Evolutionary conservation across 257 asterid species (phyloP), one percentile per base, ranked within the genome.

Genomic region (Euphrasia confusa): DNA sequence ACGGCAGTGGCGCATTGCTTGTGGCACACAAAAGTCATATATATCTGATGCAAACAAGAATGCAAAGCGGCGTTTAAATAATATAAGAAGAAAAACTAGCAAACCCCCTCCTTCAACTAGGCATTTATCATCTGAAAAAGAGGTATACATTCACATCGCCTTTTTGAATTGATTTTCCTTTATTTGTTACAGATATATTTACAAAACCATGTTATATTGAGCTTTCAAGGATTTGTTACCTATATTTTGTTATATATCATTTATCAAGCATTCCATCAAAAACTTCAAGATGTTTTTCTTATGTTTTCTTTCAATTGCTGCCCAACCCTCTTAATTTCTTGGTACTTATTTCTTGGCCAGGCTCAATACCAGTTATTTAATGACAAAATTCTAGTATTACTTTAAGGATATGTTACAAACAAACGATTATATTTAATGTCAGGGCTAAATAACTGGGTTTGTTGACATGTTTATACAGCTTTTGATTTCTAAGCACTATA

Each of bases 1-100:
- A 64, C 81, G 99, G 71, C 97, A 84, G 71, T 92, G 95, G 96
- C 94, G 99, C 58, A 83, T 83, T 76, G 97, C 97, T 69, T 75
- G 68, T 65, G 99, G 99, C 61, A 89, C 99, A 61, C 99, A 93
- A 72, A 93, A 83, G 76, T 87, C 97, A 40, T 93, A 93, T 63
- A 89, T 82, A 80, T 75, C 83, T 58, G 96, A 89, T 80, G 94
- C 84, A 60, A 76, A 50, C 71, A 84, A 74, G 72, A 92, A 81
- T 67, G 95, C 79, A 42, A 82, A 82, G 69, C 84, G 99, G 37
- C 91, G 82, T 37, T 62, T 80, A 56, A 77, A 79, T 77, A 88
- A 87, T 62, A 54, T 72, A 47, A 78, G 69, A 77, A 84, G 88
- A 79, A 87, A 77, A 80, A 64, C 61, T 59, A 63, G 74, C 78